Percentiles rank a stretch among this genome's conserved stretches.
Evolutionary conservation across 1,284 basidiomycete species (phyloP).

Genomic region (Ceratobasidium papillatum): DNA sequence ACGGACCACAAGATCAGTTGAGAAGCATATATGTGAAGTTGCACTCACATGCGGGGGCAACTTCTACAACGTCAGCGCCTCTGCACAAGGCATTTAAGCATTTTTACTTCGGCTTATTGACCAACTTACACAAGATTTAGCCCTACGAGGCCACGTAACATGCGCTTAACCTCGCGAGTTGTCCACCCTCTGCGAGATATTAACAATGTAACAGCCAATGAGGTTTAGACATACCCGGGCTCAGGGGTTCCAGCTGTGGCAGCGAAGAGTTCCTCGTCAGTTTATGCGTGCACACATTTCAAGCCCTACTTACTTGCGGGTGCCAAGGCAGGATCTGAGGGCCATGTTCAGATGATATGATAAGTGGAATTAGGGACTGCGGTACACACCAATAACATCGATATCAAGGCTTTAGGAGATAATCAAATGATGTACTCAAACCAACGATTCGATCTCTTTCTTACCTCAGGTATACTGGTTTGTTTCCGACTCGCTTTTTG

Average conservation of each 20-base stretch:
- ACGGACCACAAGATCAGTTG: background rate
- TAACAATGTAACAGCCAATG: background rate
- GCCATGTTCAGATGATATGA: background rate
- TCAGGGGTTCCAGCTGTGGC: slow-evolving; percentile 81
- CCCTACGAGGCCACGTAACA: slow-evolving; percentile 77
- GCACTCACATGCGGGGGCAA: slow-evolving; percentile 68
- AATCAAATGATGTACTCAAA: background rate
- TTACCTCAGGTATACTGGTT: slow-evolving; percentile 78
- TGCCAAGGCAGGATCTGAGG: slow-evolving; percentile 76
- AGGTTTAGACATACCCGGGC: slow-evolving; percentile 57
- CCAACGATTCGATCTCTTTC: slow-evolving; percentile 20
- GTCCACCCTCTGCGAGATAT: slow-evolving; percentile 65
- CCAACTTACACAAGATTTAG: slow-evolving; percentile 75
- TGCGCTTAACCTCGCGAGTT: slow-evolving; percentile 79
- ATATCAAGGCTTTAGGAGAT: slow-evolving; percentile 67
- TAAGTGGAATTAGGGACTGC: slow-evolving; percentile 53
- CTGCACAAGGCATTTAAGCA: slow-evolving; percentile 50
- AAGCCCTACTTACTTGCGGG: slow-evolving; percentile 73
- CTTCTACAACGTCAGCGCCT: slow-evolving; percentile 80
- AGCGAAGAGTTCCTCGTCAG: background rate
- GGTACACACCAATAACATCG: slow-evolving; percentile 69
- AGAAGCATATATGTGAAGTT: background rate
- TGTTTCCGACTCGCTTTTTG: slow-evolving; percentile 68
- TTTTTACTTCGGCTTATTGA: background rate
- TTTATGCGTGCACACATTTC: background rate